Conservation (phyloP, 2,329 filamentous ascomycete genomes). For the Ceratocystis ficicola region DNA sequence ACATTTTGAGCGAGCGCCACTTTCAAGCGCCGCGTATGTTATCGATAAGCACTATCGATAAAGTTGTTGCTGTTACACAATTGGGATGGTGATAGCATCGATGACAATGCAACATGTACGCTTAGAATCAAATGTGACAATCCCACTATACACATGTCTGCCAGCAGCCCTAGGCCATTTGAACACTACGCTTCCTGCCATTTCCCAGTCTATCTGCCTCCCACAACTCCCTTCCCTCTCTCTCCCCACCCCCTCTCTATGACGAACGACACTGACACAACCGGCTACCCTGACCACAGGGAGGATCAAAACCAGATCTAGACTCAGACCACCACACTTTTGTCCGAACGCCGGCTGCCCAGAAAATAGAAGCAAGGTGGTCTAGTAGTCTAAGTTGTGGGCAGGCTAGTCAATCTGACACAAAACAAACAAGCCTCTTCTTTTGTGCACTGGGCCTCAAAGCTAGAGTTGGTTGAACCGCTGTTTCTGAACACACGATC, state of each 20-base stretch:
- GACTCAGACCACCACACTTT: neutral
- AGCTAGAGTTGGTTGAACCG: neutral
- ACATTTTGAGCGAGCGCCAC: neutral
- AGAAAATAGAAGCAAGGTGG: neutral
- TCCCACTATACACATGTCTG: neutral
- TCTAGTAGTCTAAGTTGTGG: neutral
- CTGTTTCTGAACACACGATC: slow-evolving; percentile 9
- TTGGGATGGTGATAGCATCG: neutral
- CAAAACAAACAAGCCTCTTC: neutral
- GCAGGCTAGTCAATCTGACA: neutral
- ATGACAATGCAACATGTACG: neutral
- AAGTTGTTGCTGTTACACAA: neutral
- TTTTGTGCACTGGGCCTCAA: neutral
- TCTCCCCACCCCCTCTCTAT: neutral
- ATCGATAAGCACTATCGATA: neutral
- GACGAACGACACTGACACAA: neutral
- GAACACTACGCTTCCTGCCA: too few relatives aligned
- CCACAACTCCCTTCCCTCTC: neutral
- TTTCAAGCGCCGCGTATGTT: neutral
- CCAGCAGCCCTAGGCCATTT: neutral
- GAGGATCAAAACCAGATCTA: slow-evolving; percentile 3
- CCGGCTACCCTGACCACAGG: neutral
- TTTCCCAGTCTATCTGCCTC: neutral
- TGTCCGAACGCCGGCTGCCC: neutral
- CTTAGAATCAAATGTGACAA: neutral